These are phyloP conservation scores for Saccharomycopsis sp. DNA, from an alignment of 805 yeast genomes.

Conservation along the genomic window DNA sequence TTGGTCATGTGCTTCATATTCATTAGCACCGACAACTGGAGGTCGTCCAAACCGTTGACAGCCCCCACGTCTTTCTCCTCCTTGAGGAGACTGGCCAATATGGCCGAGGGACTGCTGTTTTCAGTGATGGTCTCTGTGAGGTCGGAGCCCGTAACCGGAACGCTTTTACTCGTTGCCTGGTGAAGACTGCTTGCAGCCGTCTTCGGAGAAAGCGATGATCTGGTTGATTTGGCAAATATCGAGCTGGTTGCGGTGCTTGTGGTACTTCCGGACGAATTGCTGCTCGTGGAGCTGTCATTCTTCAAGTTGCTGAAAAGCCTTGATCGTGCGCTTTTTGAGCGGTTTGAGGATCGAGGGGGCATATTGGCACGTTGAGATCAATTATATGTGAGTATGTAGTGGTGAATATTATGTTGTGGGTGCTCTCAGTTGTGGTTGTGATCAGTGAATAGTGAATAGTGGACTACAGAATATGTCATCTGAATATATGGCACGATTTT, in stretches of 20 bases:
- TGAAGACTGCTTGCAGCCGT: background rate
- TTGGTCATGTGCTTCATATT: slow-evolving; percentile 10
- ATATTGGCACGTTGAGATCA: too few relatives aligned
- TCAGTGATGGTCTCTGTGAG: background rate
- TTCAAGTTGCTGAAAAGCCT: slow-evolving; percentile 9
- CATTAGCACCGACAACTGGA: slow-evolving; percentile 11
- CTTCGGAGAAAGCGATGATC: background rate
- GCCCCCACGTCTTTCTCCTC: slow-evolving; percentile 55
- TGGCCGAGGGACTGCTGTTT: slow-evolving; percentile 30
- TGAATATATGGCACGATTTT: too few relatives aligned
- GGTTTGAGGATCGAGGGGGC: slow-evolving; percentile 16
- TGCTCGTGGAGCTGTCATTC: background rate
- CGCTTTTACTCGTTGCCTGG: too few relatives aligned
- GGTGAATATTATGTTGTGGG: too few relatives aligned
- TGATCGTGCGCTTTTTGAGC: slow-evolving; percentile 11
- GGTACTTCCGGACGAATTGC: background rate
- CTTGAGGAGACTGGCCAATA: slow-evolving; percentile 44
- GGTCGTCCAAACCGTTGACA: slow-evolving; percentile 40
- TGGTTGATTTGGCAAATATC: background rate
- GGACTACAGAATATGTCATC: too few relatives aligned
- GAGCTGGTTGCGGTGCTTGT: background rate
- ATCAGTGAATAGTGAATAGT: too few relatives aligned
- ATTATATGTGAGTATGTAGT: too few relatives aligned
- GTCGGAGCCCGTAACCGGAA: too few relatives aligned
- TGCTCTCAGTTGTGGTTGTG: too few relatives aligned